These are phyloP conservation scores for Lipomyces yamadae DNA, from an alignment of 805 yeast species.

Conservation along the genomic window DNA sequence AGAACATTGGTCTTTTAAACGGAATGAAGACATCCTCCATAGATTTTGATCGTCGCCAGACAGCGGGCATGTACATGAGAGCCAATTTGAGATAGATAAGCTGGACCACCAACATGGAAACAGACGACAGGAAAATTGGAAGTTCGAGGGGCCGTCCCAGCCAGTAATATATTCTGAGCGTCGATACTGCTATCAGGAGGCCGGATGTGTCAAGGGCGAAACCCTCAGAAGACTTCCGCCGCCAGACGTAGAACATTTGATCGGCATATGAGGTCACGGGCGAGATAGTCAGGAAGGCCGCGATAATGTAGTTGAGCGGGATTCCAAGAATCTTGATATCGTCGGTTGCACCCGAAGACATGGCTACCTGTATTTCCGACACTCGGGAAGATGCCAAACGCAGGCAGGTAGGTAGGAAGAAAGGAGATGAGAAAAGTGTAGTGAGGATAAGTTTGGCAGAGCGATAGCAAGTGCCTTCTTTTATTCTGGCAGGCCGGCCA, in stretches of 20 bases:
- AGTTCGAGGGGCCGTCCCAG: slow-evolving; percentile 78
- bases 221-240: slow-evolving; percentile 70
- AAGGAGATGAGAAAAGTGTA: background rate
- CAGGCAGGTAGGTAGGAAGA: too few relatives aligned
- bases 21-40: slow-evolving; percentile 35
- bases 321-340: slow-evolving; percentile 53
- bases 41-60: slow-evolving; percentile 28
- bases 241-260: slow-evolving; percentile 70
- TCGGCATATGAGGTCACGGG: slow-evolving; percentile 88
- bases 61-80: slow-evolving; percentile 47
- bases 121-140: slow-evolving; percentile 76
- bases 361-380: background rate
- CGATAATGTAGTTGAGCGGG: slow-evolving; percentile 61
- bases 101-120: slow-evolving; percentile 86
- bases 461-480: background rate
- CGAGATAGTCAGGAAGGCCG: slow-evolving; percentile 73
- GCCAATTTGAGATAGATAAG: slow-evolving; percentile 65
- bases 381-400: too few relatives aligned
- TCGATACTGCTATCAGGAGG: slow-evolving; percentile 81
- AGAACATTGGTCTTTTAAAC: slow-evolving; percentile 57
- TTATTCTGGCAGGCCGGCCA: background rate
- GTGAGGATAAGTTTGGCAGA: background rate
- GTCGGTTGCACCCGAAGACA: slow-evolving; percentile 38
- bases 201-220: slow-evolving; percentile 92
- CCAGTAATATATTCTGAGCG: slow-evolving; percentile 75